Percentiles rank a stretch among this genome's conserved stretches.
phyloP scores from a whole-genome alignment of 768 basidiomycete species.

The Gymnopilus junonius region DNA sequence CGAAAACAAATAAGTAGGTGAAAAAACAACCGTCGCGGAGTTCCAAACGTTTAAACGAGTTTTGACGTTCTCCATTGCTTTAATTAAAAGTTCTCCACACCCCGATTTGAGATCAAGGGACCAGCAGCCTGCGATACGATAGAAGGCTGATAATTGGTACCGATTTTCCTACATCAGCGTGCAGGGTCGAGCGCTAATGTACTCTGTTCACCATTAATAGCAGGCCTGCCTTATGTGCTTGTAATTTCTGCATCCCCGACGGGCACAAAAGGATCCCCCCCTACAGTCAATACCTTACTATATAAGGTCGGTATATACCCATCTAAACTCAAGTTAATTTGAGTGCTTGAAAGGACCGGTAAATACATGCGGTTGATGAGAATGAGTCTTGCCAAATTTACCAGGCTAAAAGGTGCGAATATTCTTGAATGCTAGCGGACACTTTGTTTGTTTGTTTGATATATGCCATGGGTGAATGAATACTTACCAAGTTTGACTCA shows the following conservation, averaged over 20 bases:
- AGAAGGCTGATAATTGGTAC: too few species aligned
- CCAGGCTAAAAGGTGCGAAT: neutral
- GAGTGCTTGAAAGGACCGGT: too few species aligned
- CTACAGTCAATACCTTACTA: too few species aligned
- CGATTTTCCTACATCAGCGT: neutral
- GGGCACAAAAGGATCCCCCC: too few species aligned
- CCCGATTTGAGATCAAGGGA: neutral
- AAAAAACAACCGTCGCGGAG: neutral
- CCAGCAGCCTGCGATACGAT: neutral
- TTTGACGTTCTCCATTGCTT: neutral
- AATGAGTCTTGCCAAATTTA: neutral
- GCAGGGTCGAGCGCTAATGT: constrained; percentile 1
- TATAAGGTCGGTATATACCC: too few species aligned
- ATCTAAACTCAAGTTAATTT: too few species aligned
- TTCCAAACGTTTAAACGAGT: neutral
- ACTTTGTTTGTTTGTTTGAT: neutral
- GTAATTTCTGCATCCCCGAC: too few species aligned
- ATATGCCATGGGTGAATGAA: neutral
- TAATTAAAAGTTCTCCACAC: constrained; percentile 1
- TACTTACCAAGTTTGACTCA: neutral
- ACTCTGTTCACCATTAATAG: too few species aligned
- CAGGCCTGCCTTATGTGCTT: too few species aligned
- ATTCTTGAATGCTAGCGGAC: neutral
- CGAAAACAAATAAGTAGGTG: neutral
- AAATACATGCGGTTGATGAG: too few species aligned